Evolutionary conservation across 1,284 basidiomycete species (phyloP), one percentile per base, ranked within the genome.

Genomic region (Paramarasmius palmivorus): DNA sequence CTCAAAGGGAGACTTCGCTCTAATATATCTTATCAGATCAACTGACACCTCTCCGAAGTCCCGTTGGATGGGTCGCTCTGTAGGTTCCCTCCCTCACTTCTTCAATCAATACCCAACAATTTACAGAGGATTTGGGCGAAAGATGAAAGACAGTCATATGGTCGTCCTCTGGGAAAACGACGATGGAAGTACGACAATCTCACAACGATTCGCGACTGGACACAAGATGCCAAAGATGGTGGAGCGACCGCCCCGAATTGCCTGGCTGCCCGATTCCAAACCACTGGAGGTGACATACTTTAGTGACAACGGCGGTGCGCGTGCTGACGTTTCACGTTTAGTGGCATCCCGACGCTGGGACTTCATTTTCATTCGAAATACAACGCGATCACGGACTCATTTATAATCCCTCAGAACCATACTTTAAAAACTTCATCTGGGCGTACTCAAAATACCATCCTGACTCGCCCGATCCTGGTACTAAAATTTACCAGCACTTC

Each of bases 41-140:
- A 57, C 62, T 78, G 49, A 77, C 73, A 22, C 66, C 70, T 19
- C 60, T 77, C 20, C 65, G 68, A 48, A 69, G 75, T 46, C 67
- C 69, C 23, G 61, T 81, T 35, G 82, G 81, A 47, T 83, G 81
- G 80, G 73, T 82, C 64, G 80, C 78, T 38, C 72, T 83, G 78
- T 80, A 63, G 50, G 45, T 19, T 3, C n/a, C 23, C 15, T n/a
- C 29, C 35, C 9, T 32, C 15, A 48, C n/a, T 40, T 41, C 37
- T 48, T 42, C 32, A 39, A 44, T 34, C 54, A 39, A 59, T 50
- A 34, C 20, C 50, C 49, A 22, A 39, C 45, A 56, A 39, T 35
- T 26, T 48, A 44, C 44, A 23, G 54, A 83, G 84, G 84, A 2
- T 86, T 82, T 60, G 84, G 83, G 1, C 61, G 57, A 14, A 67